Conservation (phyloP, 2,329 filamentous ascomycete genomes). For the Fusarium sp. region DNA sequence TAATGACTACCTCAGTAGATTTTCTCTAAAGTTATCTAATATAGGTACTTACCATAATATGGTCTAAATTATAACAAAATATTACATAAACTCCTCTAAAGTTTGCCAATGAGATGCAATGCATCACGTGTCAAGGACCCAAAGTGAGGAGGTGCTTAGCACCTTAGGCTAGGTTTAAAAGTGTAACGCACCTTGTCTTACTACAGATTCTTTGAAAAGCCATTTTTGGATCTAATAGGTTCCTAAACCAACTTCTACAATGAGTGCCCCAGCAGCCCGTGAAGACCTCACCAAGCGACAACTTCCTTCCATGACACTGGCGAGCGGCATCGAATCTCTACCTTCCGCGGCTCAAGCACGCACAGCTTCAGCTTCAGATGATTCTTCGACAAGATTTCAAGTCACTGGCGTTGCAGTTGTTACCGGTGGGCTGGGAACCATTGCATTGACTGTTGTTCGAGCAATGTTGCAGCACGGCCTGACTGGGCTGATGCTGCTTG, state of each 20-base stretch:
- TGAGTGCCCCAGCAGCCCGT: constrained; percentile 1
- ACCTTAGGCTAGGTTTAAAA: not conserved
- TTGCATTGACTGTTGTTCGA: constrained; percentile 3
- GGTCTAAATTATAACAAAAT: not conserved
- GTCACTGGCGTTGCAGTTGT: constrained; percentile 4
- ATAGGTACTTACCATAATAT: not conserved
- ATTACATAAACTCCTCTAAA: not conserved
- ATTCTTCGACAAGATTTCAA: not conserved
- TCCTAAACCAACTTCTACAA: not conserved
- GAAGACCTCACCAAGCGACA: constrained; percentile 13
- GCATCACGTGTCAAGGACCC: not conserved
- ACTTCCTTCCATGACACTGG: constrained; percentile 18
- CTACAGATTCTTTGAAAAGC: not conserved
- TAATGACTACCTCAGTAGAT: fast-evolving
- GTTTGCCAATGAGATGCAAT: not conserved
- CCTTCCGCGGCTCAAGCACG: not conserved
- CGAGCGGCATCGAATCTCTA: not conserved
- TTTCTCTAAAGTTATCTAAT: not conserved
- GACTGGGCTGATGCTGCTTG: constrained; percentile 2
- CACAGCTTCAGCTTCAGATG: not conserved
- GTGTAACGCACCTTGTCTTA: not conserved
- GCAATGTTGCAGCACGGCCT: constrained; percentile 11
- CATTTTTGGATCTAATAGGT: not conserved
- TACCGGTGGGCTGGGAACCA: not conserved
- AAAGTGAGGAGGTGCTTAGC: not conserved